Percentiles rank a stretch among this genome's conserved stretches.
These are phyloP conservation scores for Aspergillus nomiae DNA, from an alignment of 2,329 filamentous ascomycete genomes.

Conservation along the genomic window DNA sequence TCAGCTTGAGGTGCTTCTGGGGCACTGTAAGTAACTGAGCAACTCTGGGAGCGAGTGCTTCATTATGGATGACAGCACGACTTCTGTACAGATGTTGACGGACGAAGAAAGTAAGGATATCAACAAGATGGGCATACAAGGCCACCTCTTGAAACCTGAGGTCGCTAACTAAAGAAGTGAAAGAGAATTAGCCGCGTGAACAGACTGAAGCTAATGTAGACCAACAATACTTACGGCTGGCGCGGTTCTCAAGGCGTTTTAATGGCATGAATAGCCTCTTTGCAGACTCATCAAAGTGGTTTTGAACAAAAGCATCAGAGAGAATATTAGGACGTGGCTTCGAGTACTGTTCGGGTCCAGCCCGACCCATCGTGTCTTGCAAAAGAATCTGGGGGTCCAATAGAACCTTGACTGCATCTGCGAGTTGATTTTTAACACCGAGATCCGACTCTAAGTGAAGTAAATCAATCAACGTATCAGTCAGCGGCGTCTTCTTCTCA, in stretches of 20 bases:
- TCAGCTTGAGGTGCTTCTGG: slow-evolving; percentile 90
- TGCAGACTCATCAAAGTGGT: slow-evolving; percentile 88
- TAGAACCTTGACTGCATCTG: slow-evolving; percentile 91
- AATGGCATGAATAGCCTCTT: slow-evolving; percentile 84
- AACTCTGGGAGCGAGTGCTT: slow-evolving; percentile 76
- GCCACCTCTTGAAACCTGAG: slow-evolving; percentile 82
- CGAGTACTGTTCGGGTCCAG: slow-evolving; percentile 67
- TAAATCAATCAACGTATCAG: slow-evolving; percentile 89
- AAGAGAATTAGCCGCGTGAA: slow-evolving; percentile 9
- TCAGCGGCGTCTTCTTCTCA: slow-evolving; percentile 81
- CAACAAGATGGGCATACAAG: slow-evolving; percentile 87
- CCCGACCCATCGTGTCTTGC: slow-evolving; percentile 60
- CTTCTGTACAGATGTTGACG: slow-evolving; percentile 83
- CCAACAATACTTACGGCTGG: slow-evolving; percentile 47
- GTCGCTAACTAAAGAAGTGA: slow-evolving; percentile 57
- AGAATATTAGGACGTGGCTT: slow-evolving; percentile 70
- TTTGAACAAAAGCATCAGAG: slow-evolving; percentile 80
- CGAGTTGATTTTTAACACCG: slow-evolving; percentile 92
- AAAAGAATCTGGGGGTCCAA: slow-evolving; percentile 70
- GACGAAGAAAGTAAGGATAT: slow-evolving; percentile 92
- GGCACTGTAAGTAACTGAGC: slow-evolving; percentile 78
- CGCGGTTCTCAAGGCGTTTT: slow-evolving; percentile 71
- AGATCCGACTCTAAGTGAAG: slow-evolving; percentile 88
- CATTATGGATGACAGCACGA: slow-evolving; percentile 81
- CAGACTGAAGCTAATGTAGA: neutral